Evolutionary conservation across 805 yeast species (phyloP).

Genomic region (Schwanniomyces vanrijiae): DNA sequence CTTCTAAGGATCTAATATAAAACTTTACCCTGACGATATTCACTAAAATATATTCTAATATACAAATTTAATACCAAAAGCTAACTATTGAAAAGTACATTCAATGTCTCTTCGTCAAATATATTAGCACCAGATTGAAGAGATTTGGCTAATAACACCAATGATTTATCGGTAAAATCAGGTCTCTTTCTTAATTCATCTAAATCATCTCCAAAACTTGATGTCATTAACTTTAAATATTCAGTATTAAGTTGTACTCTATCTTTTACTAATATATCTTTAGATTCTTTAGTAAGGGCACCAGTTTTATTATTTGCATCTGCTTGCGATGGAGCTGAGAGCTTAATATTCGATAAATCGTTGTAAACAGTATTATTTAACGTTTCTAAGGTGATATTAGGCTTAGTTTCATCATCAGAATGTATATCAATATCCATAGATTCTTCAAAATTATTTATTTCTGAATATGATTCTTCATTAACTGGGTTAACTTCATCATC

Average conservation of each 20-base stretch:
- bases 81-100: constrained; percentile 14
- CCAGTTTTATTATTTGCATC: constrained; percentile 10
- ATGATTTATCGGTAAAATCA: constrained; percentile 59
- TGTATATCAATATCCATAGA: constrained; percentile 32
- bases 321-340: constrained; percentile 23
- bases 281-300: constrained; percentile 14
- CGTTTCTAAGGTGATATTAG: constrained; percentile 16
- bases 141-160: constrained; percentile 55
- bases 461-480: constrained; percentile 7
- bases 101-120: constrained; percentile 54
- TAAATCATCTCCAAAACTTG: constrained; percentile 59
- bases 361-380: constrained; percentile 17
- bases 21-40: too few species aligned
- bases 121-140: constrained; percentile 59
- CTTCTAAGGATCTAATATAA: too few species aligned
- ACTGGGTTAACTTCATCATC: constrained; percentile 19
- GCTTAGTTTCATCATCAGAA: constrained; percentile 21
- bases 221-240: constrained; percentile 56
- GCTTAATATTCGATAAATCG: constrained; percentile 20
- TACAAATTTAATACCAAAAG: background rate
- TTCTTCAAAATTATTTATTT: constrained; percentile 10
- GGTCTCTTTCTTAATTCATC: constrained; percentile 60
- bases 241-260: constrained; percentile 45
- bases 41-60: constrained; percentile 1
- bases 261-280: constrained; percentile 24